Conservation (phyloP, 2,329 filamentous ascomycete genomes). For the Exserohilum turcica region DNA sequence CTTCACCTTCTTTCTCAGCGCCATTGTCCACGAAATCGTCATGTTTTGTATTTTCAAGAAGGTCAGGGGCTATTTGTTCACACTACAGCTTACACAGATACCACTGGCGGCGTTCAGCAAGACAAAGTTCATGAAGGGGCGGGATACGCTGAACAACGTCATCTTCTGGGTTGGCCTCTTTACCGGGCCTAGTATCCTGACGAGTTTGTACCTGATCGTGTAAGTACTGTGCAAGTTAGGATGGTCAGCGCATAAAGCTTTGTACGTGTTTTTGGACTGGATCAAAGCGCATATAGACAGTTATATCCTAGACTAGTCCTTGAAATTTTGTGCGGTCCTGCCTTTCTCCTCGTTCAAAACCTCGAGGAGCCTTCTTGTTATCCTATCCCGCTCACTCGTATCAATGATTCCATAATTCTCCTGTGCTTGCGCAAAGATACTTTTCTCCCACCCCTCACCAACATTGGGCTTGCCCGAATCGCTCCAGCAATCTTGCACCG, state of each 20-base stretch:
- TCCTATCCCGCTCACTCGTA: constrained; percentile 48
- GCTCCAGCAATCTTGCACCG: constrained; percentile 61
- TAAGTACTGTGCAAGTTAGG: constrained; percentile 20
- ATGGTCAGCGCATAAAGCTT: background rate
- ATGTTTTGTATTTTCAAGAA: constrained; percentile 85
- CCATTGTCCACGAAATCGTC: constrained; percentile 74
- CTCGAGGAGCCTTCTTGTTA: constrained; percentile 51
- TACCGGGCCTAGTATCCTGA: constrained; percentile 70
- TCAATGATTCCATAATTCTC: constrained; percentile 55
- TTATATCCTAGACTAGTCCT: background rate
- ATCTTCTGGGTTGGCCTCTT: constrained; percentile 82
- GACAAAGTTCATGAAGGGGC: constrained; percentile 67
- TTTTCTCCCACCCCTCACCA: constrained; percentile 53
- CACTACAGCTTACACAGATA: constrained; percentile 75
- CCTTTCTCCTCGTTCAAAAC: constrained; percentile 43
- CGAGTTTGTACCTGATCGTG: constrained; percentile 58
- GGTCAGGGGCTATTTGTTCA: constrained; percentile 72
- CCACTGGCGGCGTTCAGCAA: constrained; percentile 71
- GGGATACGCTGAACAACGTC: constrained; percentile 70
- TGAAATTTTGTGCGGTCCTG: background rate
- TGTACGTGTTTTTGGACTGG: background rate
- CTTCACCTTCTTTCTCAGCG: constrained; percentile 74
- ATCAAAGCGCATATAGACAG: background rate
- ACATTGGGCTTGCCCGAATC: constrained; percentile 53
- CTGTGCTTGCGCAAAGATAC: constrained; percentile 53